A percentile compares a stretch with the other conserved stretches of the same genome.
Evolutionary conservation across 352 stramenopile species (phyloP).

Genomic region (Phytophthora pinifolia): DNA sequence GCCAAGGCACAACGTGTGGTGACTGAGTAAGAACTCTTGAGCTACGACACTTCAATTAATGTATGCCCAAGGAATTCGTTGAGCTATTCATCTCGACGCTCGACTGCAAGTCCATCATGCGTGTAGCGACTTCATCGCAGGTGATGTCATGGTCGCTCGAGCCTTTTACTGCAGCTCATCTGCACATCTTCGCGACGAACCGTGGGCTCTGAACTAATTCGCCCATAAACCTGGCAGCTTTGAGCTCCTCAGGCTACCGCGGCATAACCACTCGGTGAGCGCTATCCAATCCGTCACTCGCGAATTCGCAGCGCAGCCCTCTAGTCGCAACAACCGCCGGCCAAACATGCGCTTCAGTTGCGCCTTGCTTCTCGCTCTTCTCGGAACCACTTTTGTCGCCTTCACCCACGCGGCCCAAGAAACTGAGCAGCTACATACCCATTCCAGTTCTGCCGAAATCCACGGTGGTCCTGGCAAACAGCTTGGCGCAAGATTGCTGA

Average conservation of each 20-base stretch:
- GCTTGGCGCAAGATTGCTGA: neutral
- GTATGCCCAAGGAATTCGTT: too few species aligned
- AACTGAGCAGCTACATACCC: too few species aligned
- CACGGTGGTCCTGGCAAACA: neutral
- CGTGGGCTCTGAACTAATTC: constrained; percentile 2
- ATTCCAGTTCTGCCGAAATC: neutral
- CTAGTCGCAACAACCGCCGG: neutral
- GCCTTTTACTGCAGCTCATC: too few species aligned
- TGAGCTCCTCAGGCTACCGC: neutral
- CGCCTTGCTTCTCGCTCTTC: neutral
- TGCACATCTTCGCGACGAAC: neutral
- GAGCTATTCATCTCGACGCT: too few species aligned
- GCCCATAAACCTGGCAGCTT: constrained; percentile 4
- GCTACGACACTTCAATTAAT: too few species aligned
- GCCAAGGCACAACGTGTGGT: too few species aligned
- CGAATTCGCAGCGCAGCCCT: neutral
- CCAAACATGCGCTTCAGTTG: neutral
- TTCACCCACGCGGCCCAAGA: neutral
- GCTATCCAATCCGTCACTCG: constrained; percentile 6
- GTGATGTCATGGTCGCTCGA: too few species aligned
- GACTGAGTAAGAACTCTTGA: too few species aligned
- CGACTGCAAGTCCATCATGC: too few species aligned
- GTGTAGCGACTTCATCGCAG: too few species aligned
- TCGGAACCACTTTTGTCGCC: neutral
- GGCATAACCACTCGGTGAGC: constrained; percentile 7